phyloP scores from a whole-genome alignment of 305 asterid genomes.

The Coffea humblotiana region DNA sequence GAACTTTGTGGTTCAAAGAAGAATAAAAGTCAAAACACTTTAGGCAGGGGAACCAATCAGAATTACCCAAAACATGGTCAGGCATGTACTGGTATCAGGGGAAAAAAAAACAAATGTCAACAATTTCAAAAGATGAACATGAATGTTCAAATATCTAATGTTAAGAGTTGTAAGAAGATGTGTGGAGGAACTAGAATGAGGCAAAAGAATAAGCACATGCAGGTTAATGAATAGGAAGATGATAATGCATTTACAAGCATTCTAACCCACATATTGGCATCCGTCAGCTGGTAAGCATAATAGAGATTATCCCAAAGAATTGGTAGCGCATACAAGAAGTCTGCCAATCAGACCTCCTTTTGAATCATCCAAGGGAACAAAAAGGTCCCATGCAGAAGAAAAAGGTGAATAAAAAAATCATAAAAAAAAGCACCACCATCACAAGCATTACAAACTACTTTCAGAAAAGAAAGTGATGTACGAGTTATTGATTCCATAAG shows the following conservation, averaged over 20 bases:
- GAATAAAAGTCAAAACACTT: not conserved
- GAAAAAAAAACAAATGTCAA: not conserved
- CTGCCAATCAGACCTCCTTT: not conserved
- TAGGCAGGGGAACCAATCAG: not conserved
- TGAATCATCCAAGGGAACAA: not conserved
- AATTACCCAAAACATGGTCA: not conserved
- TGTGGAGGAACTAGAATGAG: not conserved
- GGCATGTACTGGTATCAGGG: no score
- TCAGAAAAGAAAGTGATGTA: constrained; percentile 34
- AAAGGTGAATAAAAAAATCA: not conserved
- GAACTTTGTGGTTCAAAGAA: not conserved
- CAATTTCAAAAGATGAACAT: not conserved
- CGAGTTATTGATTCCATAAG: constrained; percentile 48
- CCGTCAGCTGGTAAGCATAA: not conserved
- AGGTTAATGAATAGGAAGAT: not conserved
- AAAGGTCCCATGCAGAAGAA: not conserved
- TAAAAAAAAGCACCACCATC: not conserved
- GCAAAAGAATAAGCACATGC: not conserved
- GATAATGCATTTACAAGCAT: no score
- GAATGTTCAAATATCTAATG: not conserved
- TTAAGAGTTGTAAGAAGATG: not conserved
- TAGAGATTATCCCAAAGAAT: not conserved
- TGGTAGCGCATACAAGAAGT: not conserved
- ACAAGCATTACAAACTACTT: not conserved
- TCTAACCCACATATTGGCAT: not conserved